phyloP scores from a whole-genome alignment of 768 basidiomycete species.

The Mycena kentingensis region DNA sequence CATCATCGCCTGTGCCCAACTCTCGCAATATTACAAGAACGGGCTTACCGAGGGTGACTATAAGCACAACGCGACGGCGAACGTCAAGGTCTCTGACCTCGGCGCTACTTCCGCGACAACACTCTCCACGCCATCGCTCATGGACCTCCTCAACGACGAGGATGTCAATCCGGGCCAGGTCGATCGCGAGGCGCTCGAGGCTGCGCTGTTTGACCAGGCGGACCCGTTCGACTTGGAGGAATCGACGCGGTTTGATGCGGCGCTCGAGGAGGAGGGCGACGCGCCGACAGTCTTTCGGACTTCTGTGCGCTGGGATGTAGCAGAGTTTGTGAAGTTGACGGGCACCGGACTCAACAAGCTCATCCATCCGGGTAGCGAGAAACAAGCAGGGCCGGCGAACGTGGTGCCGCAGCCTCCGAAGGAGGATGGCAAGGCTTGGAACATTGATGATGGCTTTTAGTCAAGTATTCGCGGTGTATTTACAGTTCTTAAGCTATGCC shows the following conservation, averaged over 20 bases:
- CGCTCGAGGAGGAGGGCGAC: too few species aligned
- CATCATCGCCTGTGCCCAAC: slow-evolving; percentile 25
- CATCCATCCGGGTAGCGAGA: too few species aligned
- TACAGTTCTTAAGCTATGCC: too few species aligned
- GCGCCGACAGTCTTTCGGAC: neutral
- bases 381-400: too few species aligned
- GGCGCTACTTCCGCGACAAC: slow-evolving; percentile 2
- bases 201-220: slow-evolving; percentile 6
- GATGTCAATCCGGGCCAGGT: slow-evolving; percentile 4
- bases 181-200: slow-evolving; percentile 10
- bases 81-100: slow-evolving; percentile 11
- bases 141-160: slow-evolving; percentile 13
- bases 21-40: slow-evolving; percentile 12
- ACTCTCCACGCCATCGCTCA: neutral
- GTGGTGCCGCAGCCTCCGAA: too few species aligned
- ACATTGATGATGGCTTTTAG: too few species aligned
- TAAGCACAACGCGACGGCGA: slow-evolving; percentile 7
- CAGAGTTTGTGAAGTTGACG: too few species aligned
- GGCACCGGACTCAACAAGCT: too few species aligned
- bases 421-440: too few species aligned
- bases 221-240: slow-evolving; percentile 16
- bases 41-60: slow-evolving; percentile 10
- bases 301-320: too few species aligned
- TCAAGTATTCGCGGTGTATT: too few species aligned
- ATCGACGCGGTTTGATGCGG: too few species aligned